Conservation (phyloP, 2,329 filamentous ascomycete genomes). For the Pseudonectria buxi region DNA sequence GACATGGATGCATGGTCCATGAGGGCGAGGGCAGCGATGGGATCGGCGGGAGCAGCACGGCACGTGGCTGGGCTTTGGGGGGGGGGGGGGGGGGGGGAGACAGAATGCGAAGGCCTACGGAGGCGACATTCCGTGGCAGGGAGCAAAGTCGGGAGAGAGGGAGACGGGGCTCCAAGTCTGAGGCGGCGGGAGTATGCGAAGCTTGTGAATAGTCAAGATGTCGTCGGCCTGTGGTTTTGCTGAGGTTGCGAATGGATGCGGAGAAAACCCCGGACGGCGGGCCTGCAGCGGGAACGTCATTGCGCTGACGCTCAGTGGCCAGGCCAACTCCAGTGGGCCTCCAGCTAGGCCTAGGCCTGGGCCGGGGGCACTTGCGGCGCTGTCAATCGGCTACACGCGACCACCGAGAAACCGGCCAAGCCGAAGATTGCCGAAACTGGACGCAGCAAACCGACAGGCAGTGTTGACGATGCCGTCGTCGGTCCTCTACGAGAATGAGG, state of each 20-base stretch:
- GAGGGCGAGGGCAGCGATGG: slow-evolving; percentile 46
- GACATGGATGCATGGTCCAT: slow-evolving; percentile 54
- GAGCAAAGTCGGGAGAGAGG: slow-evolving; percentile 1
- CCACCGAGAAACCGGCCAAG: slow-evolving; percentile 18
- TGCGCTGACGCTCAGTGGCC: slow-evolving; percentile 17
- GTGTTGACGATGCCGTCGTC: slow-evolving; percentile 13
- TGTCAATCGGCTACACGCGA: slow-evolving; percentile 4
- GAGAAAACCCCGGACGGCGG: slow-evolving; percentile 23
- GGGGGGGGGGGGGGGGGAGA: slow-evolving; percentile 5
- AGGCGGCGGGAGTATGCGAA: too few relatives aligned
- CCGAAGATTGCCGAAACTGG: slow-evolving; percentile 24
- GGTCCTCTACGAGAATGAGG: slow-evolving; percentile 26
- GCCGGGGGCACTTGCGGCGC: too few relatives aligned
- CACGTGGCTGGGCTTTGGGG: slow-evolving; percentile 18
- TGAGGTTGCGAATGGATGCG: slow-evolving; percentile 16
- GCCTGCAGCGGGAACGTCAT: slow-evolving; percentile 23
- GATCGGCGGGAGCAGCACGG: slow-evolving; percentile 38
- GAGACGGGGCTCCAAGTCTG: neutral
- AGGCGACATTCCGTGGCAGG: slow-evolving; percentile 19
- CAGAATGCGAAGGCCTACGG: slow-evolving; percentile 8
- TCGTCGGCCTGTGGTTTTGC: slow-evolving; percentile 4
- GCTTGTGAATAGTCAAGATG: slow-evolving; percentile 1
- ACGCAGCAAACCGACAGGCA: slow-evolving; percentile 4
- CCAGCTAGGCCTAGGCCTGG: too few relatives aligned
- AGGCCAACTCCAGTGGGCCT: slow-evolving; percentile 5